A percentile compares a stretch with the other conserved stretches of the same genome.
These are phyloP conservation scores for Cydonia oblonga DNA, from an alignment of 331 rosid genomes.

Conservation along the genomic window DNA sequence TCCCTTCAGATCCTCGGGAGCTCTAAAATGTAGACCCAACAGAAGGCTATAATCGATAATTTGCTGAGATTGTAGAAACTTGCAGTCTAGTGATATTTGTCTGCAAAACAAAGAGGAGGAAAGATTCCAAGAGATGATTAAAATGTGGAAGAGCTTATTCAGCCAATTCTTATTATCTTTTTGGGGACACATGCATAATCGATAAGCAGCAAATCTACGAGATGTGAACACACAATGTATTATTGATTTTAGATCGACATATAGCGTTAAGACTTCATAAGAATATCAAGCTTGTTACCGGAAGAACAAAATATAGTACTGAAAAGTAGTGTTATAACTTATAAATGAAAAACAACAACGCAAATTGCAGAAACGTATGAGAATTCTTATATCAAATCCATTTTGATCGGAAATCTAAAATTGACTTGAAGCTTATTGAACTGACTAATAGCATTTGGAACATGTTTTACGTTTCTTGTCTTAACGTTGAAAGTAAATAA, in stretches of 20 bases:
- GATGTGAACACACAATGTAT: background rate
- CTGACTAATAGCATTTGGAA: background rate
- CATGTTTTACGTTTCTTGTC: background rate
- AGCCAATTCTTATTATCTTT: background rate
- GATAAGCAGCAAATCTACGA: slow-evolving; percentile 2
- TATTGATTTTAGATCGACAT: background rate
- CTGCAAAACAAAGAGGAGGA: slow-evolving; percentile 32
- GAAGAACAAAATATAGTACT: background rate
- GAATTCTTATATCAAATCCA: background rate
- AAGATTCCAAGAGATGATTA: background rate
- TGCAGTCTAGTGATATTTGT: slow-evolving; percentile 61
- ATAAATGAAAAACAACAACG: background rate
- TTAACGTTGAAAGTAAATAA: background rate
- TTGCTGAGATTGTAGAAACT: slow-evolving; percentile 68
- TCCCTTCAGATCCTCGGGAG: slow-evolving; percentile 63
- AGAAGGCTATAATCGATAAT: slow-evolving; percentile 84
- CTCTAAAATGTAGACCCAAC: slow-evolving; percentile 78
- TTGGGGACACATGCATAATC: background rate
- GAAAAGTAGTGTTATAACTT: background rate
- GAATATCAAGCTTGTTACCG: background rate
- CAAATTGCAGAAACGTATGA: background rate
- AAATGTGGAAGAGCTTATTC: background rate
- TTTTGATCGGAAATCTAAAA: background rate
- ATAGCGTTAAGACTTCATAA: background rate
- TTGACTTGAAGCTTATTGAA: background rate